These are phyloP conservation scores for Mucor mucedo DNA, from an alignment of 371 early-diverging fungal genomes.

Conservation along the genomic window DNA sequence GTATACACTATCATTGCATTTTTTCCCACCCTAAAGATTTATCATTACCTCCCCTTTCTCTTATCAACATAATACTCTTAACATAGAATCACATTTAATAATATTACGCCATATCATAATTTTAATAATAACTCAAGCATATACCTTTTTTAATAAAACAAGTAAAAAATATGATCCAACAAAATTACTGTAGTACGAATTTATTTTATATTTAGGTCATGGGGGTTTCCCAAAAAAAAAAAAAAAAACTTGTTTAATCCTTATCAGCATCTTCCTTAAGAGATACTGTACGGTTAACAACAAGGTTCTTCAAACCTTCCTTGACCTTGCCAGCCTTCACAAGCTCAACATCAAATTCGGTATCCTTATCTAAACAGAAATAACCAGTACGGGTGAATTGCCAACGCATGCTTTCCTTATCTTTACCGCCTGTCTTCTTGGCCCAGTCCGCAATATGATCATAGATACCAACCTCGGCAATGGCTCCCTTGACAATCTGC, in stretches of 20 bases:
- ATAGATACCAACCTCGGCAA: slow-evolving; percentile 87
- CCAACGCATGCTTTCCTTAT: slow-evolving; percentile 86
- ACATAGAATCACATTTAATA: neutral
- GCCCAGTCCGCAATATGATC: slow-evolving; percentile 58
- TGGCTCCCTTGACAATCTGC: slow-evolving; percentile 68
- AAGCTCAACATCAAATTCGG: slow-evolving; percentile 61
- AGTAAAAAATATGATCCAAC: neutral
- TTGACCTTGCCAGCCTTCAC: slow-evolving; percentile 39
- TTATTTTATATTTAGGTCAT: neutral
- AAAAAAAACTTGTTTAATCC: slow-evolving; percentile 25
- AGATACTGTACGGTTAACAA: slow-evolving; percentile 92
- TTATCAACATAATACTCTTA: neutral
- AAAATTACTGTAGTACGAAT: neutral
- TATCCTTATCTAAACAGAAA: slow-evolving; percentile 95
- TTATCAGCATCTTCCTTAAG: slow-evolving; percentile 92
- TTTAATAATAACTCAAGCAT: neutral
- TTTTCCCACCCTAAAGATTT: neutral
- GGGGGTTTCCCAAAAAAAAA: neutral
- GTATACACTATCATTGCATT: neutral
- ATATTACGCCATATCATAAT: slow-evolving; percentile 2
- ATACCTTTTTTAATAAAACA: neutral
- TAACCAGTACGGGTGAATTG: slow-evolving; percentile 98
- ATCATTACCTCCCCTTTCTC: neutral
- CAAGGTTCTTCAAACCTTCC: slow-evolving; percentile 51
- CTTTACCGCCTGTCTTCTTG: slow-evolving; percentile 49